phyloP scores from a whole-genome alignment of 2,329 filamentous ascomycete species.

The Alternaria rosae region DNA sequence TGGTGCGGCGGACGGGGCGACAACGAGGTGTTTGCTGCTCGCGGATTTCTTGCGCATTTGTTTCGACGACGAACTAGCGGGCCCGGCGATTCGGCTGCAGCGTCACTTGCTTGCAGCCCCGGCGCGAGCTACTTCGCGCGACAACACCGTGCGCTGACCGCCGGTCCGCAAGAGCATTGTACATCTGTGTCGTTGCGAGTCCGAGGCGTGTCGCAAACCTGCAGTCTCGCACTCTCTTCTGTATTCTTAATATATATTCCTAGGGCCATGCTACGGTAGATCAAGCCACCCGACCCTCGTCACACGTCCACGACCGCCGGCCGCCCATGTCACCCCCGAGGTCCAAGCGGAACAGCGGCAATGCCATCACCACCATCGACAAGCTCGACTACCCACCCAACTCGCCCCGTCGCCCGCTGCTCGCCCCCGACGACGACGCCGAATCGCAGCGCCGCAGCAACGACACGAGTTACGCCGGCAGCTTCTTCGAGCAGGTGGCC shows the following conservation, averaged over 20 bases:
- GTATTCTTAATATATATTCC: neutral
- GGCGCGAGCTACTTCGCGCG: constrained; percentile 26
- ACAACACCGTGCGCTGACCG: constrained; percentile 36
- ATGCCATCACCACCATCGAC: constrained; percentile 50
- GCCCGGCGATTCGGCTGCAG: constrained; percentile 29
- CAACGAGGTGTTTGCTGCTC: constrained; percentile 12
- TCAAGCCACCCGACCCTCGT: constrained; percentile 23
- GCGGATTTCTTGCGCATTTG: constrained; percentile 15
- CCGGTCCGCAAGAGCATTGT: constrained; percentile 5
- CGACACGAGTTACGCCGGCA: constrained; percentile 57
- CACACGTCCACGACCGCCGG: constrained; percentile 25
- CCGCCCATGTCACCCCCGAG: constrained; percentile 41
- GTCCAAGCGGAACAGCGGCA: constrained; percentile 43
- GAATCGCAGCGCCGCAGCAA: constrained; percentile 48
- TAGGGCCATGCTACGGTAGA: constrained; percentile 11
- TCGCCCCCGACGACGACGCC: constrained; percentile 47
- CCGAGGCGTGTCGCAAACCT: too few relatives aligned
- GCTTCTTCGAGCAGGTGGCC: constrained; percentile 67
- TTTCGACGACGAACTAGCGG: constrained; percentile 19
- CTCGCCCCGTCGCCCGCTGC: constrained; percentile 51
- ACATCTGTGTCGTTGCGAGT: neutral
- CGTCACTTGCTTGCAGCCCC: constrained; percentile 19
- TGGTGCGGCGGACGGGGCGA: constrained; percentile 13
- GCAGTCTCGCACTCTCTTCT: neutral
- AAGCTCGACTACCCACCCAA: constrained; percentile 59